Percentiles rank a stretch among this genome's conserved stretches.
phyloP scores from a whole-genome alignment of 2,329 filamentous ascomycete species.

The Tolypocladium ophioglossoides region DNA sequence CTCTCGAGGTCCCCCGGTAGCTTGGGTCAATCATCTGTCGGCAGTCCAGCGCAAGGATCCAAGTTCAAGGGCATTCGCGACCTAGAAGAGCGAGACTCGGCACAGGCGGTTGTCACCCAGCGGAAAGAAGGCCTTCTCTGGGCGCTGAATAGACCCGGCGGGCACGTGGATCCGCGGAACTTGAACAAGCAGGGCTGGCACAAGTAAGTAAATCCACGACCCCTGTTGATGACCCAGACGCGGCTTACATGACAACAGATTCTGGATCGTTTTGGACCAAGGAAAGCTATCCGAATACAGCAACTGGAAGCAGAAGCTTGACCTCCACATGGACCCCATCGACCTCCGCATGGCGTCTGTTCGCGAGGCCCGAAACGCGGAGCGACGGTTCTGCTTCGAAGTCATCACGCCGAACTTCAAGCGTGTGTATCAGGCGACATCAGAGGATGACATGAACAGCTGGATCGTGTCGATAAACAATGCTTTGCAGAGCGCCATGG shows the following conservation, averaged over 20 bases:
- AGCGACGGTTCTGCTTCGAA: slow-evolving; percentile 94
- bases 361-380: slow-evolving; percentile 85
- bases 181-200: slow-evolving; percentile 98
- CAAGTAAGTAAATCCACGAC: slow-evolving; percentile 53
- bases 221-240: not conserved
- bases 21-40: slow-evolving; percentile 31
- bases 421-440: slow-evolving; percentile 93
- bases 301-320: slow-evolving; percentile 97
- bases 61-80: slow-evolving; percentile 90
- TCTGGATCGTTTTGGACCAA: slow-evolving; percentile 97
- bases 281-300: slow-evolving; percentile 96
- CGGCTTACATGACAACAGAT: slow-evolving; percentile 39
- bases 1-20: slow-evolving; percentile 48
- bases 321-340: slow-evolving; percentile 96
- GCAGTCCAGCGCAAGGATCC: slow-evolving; percentile 40
- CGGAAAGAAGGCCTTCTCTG: slow-evolving; percentile 91
- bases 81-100: slow-evolving; percentile 71
- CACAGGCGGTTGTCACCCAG: slow-evolving; percentile 42
- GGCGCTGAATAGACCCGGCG: slow-evolving; percentile 86
- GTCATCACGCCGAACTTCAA: slow-evolving; percentile 96
- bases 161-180: slow-evolving; percentile 88
- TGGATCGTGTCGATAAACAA: slow-evolving; percentile 98
- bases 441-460: slow-evolving; percentile 93
- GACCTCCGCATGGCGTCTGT: slow-evolving; percentile 96
- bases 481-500: slow-evolving; percentile 88